Evolutionary conservation across 306 rosid species (phyloP).

Genomic region (Citrullus mucosospermus): DNA sequence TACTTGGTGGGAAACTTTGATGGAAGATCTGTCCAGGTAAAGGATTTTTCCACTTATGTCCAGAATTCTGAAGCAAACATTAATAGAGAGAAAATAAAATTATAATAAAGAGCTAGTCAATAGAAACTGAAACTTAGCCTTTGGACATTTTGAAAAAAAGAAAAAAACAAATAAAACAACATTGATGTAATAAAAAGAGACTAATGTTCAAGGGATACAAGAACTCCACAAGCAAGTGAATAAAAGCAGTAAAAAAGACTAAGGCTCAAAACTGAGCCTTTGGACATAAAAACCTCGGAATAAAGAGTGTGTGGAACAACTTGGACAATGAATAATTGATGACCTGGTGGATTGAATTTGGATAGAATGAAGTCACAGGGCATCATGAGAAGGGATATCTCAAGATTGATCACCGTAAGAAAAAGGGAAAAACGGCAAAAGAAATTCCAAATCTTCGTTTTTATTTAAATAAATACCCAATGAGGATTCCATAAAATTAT

Average conservation of each 20-base stretch:
- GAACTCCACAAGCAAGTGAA: no score
- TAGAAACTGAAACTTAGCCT: neutral
- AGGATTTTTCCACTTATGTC: constrained; percentile 84
- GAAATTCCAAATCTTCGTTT: neutral
- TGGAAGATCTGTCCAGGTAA: constrained; percentile 91
- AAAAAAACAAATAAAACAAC: no score
- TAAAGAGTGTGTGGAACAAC: neutral
- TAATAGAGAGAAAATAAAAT: neutral
- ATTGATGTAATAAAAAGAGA: no score
- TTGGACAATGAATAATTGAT: neutral
- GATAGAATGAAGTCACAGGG: neutral
- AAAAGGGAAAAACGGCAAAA: neutral
- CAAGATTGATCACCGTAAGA: neutral
- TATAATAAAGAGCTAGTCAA: neutral
- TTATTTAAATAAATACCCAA: neutral
- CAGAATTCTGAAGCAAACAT: constrained; percentile 63
- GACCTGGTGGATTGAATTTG: neutral
- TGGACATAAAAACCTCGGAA: neutral
- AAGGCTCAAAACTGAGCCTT: neutral
- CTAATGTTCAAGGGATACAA: no score
- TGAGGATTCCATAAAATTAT: neutral
- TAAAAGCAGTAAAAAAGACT: no score
- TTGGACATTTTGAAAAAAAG: no score
- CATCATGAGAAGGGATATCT: neutral
- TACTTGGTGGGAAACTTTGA: constrained; percentile 96